These are phyloP conservation scores for Mortierella alpina DNA, from an alignment of 192 early-diverging fungal genomes.

Conservation along the genomic window DNA sequence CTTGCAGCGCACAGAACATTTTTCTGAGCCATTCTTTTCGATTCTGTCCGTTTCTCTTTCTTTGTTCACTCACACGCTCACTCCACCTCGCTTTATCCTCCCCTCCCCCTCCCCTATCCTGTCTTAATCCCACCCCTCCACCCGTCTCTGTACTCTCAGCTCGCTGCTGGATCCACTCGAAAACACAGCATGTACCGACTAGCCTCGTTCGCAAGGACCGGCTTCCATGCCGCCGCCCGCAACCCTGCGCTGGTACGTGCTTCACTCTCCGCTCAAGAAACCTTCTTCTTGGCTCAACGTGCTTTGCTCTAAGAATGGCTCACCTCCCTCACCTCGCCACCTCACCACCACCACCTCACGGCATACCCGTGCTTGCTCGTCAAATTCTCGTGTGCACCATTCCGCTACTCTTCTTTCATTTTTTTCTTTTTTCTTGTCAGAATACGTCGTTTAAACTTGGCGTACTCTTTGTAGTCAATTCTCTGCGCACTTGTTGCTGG, in stretches of 20 bases:
- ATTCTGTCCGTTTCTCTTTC: neutral
- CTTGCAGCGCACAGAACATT: too few species aligned
- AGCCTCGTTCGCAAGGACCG: slow-evolving; percentile 28
- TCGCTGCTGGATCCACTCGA: too few species aligned
- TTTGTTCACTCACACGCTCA: neutral
- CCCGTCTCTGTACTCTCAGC: neutral
- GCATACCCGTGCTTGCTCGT: too few species aligned
- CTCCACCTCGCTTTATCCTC: neutral
- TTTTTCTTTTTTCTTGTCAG: neutral
- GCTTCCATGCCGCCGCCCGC: slow-evolving; percentile 11
- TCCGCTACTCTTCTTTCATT: neutral
- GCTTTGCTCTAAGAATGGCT: too few species aligned
- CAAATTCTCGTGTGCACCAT: too few species aligned
- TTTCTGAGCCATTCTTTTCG: slow-evolving; percentile 1
- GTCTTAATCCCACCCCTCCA: neutral
- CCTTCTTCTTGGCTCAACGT: neutral
- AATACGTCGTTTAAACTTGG: neutral
- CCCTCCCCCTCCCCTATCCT: neutral
- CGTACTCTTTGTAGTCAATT: too few species aligned
- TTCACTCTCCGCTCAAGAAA: neutral
- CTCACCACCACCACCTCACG: too few species aligned
- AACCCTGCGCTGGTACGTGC: slow-evolving; percentile 32
- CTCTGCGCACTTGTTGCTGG: too few species aligned
- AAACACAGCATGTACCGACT: slow-evolving; percentile 44
- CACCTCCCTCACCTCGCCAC: too few species aligned